A percentile compares a stretch with the other conserved stretches of the same genome.
phyloP scores from a whole-genome alignment of 1,284 basidiomycete species.

The Moniliophthora roreri region DNA sequence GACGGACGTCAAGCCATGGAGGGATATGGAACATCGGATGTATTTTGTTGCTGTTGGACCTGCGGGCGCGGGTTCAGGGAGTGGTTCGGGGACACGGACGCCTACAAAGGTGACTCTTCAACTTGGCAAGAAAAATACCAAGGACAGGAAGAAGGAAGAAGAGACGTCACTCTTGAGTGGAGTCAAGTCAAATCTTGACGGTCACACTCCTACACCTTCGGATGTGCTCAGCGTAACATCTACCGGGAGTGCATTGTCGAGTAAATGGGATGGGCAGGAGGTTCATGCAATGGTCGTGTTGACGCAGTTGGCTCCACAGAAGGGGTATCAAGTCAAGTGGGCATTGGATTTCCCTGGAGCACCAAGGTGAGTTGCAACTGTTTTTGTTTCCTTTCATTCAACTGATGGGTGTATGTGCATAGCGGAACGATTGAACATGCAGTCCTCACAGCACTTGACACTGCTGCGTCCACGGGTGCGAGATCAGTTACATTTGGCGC shows the following conservation, averaged over 20 bases:
- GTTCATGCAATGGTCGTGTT: slow-evolving; percentile 52
- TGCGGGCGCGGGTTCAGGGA: not conserved
- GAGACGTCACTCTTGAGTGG: not conserved
- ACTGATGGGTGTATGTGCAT: not conserved
- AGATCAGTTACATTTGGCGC: slow-evolving; percentile 46
- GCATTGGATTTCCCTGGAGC: slow-evolving; percentile 52
- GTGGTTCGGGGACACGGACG: too few relatives aligned
- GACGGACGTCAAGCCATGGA: slow-evolving; percentile 52
- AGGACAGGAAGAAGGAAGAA: not conserved
- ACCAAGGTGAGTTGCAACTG: not conserved
- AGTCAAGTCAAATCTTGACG: too few relatives aligned
- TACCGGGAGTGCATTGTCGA: too few relatives aligned
- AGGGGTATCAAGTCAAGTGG: slow-evolving; percentile 62
- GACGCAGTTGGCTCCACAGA: slow-evolving; percentile 47
- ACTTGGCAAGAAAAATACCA: too few relatives aligned
- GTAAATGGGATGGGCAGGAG: slow-evolving; percentile 29
- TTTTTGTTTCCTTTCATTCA: not conserved
- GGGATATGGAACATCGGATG: slow-evolving; percentile 48
- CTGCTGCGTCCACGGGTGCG: slow-evolving; percentile 42
- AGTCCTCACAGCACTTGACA: slow-evolving; percentile 45
- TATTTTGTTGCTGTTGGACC: slow-evolving; percentile 43
- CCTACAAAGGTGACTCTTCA: too few relatives aligned
- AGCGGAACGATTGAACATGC: slow-evolving; percentile 31
- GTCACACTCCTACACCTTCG: too few relatives aligned
- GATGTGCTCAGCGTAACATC: too few relatives aligned